Base-by-base conservation (phyloP, 2,329 filamentous ascomycete genomes). In the Myriosclerotinia curreyana region DNA sequence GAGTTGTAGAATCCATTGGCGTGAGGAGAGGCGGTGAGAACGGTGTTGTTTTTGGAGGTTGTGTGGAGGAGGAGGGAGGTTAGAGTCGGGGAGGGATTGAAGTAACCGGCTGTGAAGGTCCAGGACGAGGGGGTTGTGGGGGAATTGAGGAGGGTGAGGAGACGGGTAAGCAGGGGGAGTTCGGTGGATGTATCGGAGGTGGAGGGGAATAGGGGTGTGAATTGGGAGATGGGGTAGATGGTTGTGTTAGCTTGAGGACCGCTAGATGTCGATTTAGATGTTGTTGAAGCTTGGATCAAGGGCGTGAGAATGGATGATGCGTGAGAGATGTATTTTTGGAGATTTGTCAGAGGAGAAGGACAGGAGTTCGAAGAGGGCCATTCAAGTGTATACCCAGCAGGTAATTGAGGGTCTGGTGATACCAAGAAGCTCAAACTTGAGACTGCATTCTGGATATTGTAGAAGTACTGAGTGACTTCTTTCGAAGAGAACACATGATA, bases 51-150 rank as follows among this genome's bases (percentile, higher is more conserved):
- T 14, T 34, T 34, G 6, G 63, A 65, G 25, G 86, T 83, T 0
- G 91, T 92, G 8, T 83, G 81, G 40, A 99, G 86, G 0, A 99
- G 81, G 0, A 96, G 83, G 48, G 87, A 84, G 2, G 91, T 93
- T 25, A 98, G 84, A 5, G 88, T 86, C 0, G 92, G 89, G 8
- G 92, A 92, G 64, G 96, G 96, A 79, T 99, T 99, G 80, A 99
- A 99, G 79, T 99, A 99, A 60, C 95, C 95, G 0, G 95, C 95
- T 0, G 95, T 98, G 76, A 99, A 98, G 0, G 92, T 95, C 95
- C 95, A 99, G 17, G 86, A 88, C 0, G 90, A 90, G 42, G 85
- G 82, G 12, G 91, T 90, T 7, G 82, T 78, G 0, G 89, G 83
- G 0, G 76, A 78, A 0, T 88, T 82, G 4, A 97, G 82, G 0